Evolutionary conservation across 768 basidiomycete genomes (phyloP).

Genomic region (Calvatia gigantea): DNA sequence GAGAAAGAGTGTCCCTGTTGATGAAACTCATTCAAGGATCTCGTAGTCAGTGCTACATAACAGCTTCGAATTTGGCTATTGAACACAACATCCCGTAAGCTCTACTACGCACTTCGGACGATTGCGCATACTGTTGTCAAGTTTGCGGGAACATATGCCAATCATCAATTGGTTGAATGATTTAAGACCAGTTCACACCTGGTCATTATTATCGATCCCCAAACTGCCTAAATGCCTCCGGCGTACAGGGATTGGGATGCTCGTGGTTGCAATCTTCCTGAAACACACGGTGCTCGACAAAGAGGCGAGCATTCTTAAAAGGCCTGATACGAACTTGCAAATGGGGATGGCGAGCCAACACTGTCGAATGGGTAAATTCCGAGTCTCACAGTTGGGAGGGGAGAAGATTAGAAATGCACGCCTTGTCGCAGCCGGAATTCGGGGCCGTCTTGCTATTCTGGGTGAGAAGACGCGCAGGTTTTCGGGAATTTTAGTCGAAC

Average conservation of each 20-base stretch:
- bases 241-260: not conserved
- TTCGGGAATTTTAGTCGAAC: too few species aligned
- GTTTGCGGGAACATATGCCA: not conserved
- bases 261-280: not conserved
- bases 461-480: too few species aligned
- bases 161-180: not conserved
- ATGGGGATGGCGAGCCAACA: not conserved
- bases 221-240: not conserved
- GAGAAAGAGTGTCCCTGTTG: not conserved
- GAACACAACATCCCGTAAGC: not conserved
- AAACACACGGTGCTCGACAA: not conserved
- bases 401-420: not conserved
- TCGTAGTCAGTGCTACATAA: constrained; percentile 1
- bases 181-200: not conserved
- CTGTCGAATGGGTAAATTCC: not conserved
- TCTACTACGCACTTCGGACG: not conserved
- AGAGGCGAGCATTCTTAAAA: not conserved
- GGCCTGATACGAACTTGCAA: not conserved
- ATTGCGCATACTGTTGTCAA: not conserved
- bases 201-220: not conserved
- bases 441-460: too few species aligned
- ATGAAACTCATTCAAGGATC: not conserved
- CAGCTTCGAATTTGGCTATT: not conserved
- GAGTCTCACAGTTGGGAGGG: not conserved
- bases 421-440: not conserved